Evolutionary conservation across 2,329 filamentous ascomycete genomes (phyloP).

Genomic region (Curvularia sp.): DNA sequence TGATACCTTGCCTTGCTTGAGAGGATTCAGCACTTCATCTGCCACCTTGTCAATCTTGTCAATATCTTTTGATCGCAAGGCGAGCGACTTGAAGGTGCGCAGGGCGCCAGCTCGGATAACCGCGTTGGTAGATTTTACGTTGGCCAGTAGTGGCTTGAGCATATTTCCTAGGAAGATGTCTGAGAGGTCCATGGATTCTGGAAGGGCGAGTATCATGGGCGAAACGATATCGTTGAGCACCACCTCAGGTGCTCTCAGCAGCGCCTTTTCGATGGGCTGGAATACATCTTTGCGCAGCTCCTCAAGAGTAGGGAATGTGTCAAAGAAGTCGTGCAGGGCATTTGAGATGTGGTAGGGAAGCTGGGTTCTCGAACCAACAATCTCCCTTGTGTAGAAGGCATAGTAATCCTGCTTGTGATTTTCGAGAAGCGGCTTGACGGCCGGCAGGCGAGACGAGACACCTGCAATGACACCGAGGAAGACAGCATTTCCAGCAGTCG

Average conservation of each 20-base stretch:
- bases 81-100: slow-evolving; percentile 74
- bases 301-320: slow-evolving; percentile 72
- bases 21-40: slow-evolving; percentile 77
- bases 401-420: slow-evolving; percentile 75
- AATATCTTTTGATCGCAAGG: slow-evolving; percentile 66
- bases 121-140: slow-evolving; percentile 87
- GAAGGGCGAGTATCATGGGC: slow-evolving; percentile 73
- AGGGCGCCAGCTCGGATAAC: slow-evolving; percentile 77
- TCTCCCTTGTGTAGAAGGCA: slow-evolving; percentile 83
- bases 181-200: slow-evolving; percentile 76
- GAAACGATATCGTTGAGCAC: slow-evolving; percentile 80
- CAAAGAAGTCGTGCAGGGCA: slow-evolving; percentile 83
- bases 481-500: slow-evolving; percentile 73
- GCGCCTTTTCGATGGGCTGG: slow-evolving; percentile 83
- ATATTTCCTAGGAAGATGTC: slow-evolving; percentile 73
- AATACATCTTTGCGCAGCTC: slow-evolving; percentile 79
- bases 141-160: slow-evolving; percentile 86
- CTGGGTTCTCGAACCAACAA: slow-evolving; percentile 77
- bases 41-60: slow-evolving; percentile 70
- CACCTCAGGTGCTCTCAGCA: slow-evolving; percentile 89
- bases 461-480: slow-evolving; percentile 87
- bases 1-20: slow-evolving; percentile 84
- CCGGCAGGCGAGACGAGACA: slow-evolving; percentile 75
- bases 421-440: slow-evolving; percentile 68
- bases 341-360: slow-evolving; percentile 75